Base-by-base conservation (phyloP, 2,329 filamentous ascomycete genomes). In the Hirsutella minnesotensis region DNA sequence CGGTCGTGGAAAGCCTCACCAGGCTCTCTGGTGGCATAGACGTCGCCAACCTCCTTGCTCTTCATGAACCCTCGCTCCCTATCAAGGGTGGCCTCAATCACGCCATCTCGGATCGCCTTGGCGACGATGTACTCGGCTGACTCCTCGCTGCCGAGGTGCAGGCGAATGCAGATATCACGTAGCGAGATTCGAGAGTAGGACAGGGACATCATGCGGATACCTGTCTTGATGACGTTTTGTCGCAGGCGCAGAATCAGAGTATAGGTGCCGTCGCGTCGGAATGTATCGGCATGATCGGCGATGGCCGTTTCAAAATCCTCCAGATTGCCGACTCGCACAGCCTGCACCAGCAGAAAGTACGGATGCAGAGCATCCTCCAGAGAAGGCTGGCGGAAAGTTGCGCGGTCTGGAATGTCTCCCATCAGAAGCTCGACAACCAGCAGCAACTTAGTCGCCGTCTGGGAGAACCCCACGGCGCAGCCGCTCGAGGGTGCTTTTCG, bases 171-270 rank as follows among this genome's bases (percentile, higher is more conserved):
- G 53, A 98, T 98, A 60, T 98, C 92, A 45, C 92, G 83, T 44
- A 98, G 76, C 1, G 90, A 95, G 57, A 98, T 98, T 49, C 90
- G 86, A 46, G 90, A 95, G 70, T 98, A 98, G 18, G 89, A 95
- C 50, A 98, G 73, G 34, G 90, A 96, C 79, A 98, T 94, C 88
- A 96, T 95, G 53, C 92, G 87, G 50, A 98, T 95, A 51, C 92
- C 92, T 3, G 92, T 98, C 73, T 95, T 95, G 78, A 98, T 96
- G 58, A 98, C 92, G 60, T 98, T 98, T 66, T 98, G 92, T 54
- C 92, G 82, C 48, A 98, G 75, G 49, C 92, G 89, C 49, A 96
- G 76, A 55, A 96, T 94, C 45, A 98, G 74, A 10, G 89, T 94
- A 70, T 96, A 96, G 18, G 90, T 96, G 44, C 86, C 86, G 60